These are phyloP conservation scores for Athelia sp. DNA, from an alignment of 1,284 basidiomycete species.

Conservation along the genomic window DNA sequence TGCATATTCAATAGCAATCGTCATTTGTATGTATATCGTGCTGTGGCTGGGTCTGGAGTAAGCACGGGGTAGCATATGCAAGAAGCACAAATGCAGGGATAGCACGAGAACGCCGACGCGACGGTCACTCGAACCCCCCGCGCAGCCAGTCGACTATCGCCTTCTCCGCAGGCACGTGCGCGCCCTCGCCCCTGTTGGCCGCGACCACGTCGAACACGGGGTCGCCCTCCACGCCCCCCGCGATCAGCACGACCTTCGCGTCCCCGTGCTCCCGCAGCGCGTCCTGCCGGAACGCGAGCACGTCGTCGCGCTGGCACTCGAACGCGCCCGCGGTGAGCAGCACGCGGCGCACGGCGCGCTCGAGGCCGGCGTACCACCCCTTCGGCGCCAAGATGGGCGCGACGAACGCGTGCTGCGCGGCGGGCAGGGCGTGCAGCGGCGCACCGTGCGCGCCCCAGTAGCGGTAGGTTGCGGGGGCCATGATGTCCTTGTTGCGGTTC, in stretches of 20 bases:
- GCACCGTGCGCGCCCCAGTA: background rate
- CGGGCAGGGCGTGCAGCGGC: conserved; percentile 13
- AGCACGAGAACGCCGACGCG: too few species aligned
- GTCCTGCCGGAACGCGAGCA: conserved; percentile 11
- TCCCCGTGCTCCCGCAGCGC: conserved; percentile 12
- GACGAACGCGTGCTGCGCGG: conserved; percentile 14
- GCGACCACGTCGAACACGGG: conserved; percentile 18
- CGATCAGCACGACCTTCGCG: conserved; percentile 16
- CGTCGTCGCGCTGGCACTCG: conserved; percentile 19
- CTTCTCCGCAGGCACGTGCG: background rate
- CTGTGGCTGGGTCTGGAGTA: too few species aligned
- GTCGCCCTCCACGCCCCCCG: conserved; percentile 24
- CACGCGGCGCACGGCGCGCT: conserved; percentile 16
- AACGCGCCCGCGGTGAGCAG: conserved; percentile 20
- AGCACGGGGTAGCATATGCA: too few species aligned
- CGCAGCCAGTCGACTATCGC: too few species aligned
- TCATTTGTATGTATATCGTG: too few species aligned
- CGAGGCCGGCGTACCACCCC: conserved; percentile 17
- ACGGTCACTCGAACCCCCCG: too few species aligned
- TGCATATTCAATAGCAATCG: too few species aligned
- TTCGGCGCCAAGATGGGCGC: conserved; percentile 14
- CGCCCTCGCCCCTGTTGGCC: conserved; percentile 6
- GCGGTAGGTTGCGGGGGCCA: background rate
- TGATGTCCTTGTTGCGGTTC: background rate
- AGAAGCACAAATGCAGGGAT: too few species aligned